A percentile compares a stretch with the other conserved stretches of the same genome.
Evolutionary conservation across 2,329 filamentous ascomycete genomes (phyloP).

Genomic region (Exophiala calicioides): DNA sequence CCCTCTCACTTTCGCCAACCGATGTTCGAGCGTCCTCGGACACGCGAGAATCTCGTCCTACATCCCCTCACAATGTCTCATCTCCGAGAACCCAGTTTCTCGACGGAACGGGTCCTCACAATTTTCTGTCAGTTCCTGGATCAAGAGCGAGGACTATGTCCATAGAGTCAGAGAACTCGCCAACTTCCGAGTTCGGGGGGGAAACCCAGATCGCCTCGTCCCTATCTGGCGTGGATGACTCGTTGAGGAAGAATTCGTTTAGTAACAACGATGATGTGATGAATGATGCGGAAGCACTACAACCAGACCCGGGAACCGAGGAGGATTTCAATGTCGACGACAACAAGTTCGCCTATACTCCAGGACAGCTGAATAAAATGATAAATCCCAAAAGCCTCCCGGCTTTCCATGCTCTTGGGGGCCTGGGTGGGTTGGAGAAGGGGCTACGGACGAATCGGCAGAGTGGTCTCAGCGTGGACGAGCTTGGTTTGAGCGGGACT

Average conservation of each 20-base stretch:
- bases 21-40: conserved; percentile 58
- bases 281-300: conserved; percentile 63
- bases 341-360: conserved; percentile 72
- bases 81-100: conserved; percentile 57
- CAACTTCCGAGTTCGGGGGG: conserved; percentile 55
- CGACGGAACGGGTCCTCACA: conserved; percentile 52
- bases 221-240: conserved; percentile 44
- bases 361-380: conserved; percentile 73
- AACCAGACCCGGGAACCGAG: conserved; percentile 71
- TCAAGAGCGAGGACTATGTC: conserved; percentile 66
- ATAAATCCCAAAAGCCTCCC: conserved; percentile 76
- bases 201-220: conserved; percentile 54
- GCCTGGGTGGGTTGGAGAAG: conserved; percentile 70
- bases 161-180: conserved; percentile 56
- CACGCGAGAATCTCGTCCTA: conserved; percentile 61
- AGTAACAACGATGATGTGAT: conserved; percentile 52
- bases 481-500: conserved; percentile 62
- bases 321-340: conserved; percentile 66
- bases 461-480: conserved; percentile 70
- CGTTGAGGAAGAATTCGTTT: conserved; percentile 39
- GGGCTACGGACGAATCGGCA: conserved; percentile 67
- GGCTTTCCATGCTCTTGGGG: conserved; percentile 74
- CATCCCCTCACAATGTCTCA: conserved; percentile 67
- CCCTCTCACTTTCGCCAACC: conserved; percentile 42
- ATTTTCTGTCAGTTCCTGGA: conserved; percentile 65